Conservation (phyloP, 2,329 filamentous ascomycete genomes). For the Lasiodiplodia gonubiensis region DNA sequence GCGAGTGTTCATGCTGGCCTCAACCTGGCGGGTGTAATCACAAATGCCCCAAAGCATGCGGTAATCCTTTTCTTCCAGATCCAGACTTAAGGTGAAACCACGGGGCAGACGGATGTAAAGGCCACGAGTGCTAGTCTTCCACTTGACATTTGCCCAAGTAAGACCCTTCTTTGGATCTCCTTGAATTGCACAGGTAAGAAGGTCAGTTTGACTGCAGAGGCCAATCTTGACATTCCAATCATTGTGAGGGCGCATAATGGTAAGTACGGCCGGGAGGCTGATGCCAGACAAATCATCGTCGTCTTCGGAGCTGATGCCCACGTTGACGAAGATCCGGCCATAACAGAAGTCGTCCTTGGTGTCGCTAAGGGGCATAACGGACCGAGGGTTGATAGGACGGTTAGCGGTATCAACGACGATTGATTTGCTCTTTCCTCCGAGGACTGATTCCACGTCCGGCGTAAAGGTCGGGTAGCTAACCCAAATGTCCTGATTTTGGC, state of each 20-base stretch:
- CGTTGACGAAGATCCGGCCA: conserved; percentile 75
- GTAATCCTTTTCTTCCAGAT: conserved; percentile 78
- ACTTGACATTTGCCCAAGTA: conserved; percentile 81
- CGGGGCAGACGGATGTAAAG: conserved; percentile 75
- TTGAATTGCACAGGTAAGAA: conserved; percentile 76
- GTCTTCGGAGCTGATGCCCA: conserved; percentile 75
- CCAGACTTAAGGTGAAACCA: conserved; percentile 74
- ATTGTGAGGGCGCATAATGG: conserved; percentile 71
- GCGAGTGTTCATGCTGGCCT: conserved; percentile 70
- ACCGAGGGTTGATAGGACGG: conserved; percentile 57
- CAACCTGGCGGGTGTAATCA: conserved; percentile 80
- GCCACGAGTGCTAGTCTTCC: conserved; percentile 71
- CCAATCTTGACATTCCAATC: conserved; percentile 74
- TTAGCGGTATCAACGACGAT: conserved; percentile 52
- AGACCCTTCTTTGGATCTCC: conserved; percentile 70
- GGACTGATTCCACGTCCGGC: conserved; percentile 71
- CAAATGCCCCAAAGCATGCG: conserved; percentile 81
- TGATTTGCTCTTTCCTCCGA: conserved; percentile 62
- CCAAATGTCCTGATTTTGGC: conserved; percentile 83
- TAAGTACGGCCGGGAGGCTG: conserved; percentile 75
- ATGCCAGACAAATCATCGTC: conserved; percentile 68
- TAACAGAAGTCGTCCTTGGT: conserved; percentile 76
- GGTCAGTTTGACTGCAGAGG: conserved; percentile 78
- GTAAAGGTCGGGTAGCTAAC: conserved; percentile 75
- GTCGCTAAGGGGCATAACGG: conserved; percentile 79